phyloP scores from a whole-genome alignment of 345 rosid species.

The Eucalyptus caleyi region DNA sequence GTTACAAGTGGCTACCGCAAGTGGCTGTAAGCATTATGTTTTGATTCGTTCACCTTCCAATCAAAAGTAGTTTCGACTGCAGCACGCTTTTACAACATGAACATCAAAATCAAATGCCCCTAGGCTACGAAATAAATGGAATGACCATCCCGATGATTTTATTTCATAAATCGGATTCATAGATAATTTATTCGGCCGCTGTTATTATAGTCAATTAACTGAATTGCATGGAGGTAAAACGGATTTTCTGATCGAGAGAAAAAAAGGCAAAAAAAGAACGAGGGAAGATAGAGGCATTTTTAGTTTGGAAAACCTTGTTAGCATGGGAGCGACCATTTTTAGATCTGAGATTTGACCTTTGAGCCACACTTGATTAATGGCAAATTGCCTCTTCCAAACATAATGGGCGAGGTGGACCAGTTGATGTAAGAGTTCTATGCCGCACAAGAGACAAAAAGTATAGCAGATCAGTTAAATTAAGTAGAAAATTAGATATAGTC shows the following conservation, averaged over 20 bases:
- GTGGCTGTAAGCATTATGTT: neutral
- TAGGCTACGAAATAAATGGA: neutral
- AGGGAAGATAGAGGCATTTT: neutral
- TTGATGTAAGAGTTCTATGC: neutral
- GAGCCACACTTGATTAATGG: neutral
- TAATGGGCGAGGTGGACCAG: neutral
- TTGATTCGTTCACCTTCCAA: neutral
- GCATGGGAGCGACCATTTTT: neutral
- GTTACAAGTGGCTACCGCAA: neutral
- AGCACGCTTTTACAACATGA: neutral
- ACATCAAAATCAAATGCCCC: neutral
- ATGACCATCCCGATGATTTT: neutral
- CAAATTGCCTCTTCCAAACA: neutral
- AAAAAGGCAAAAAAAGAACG: neutral
- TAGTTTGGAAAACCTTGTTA: neutral
- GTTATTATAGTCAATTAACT: neutral
- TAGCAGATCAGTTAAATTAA: neutral
- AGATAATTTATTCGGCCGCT: neutral
- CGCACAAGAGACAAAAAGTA: neutral
- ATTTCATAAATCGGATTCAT: neutral
- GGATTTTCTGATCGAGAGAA: neutral
- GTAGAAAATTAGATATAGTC: neutral
- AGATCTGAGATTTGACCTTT: neutral
- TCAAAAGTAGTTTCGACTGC: neutral
- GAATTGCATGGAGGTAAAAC: neutral